Evolutionary conservation across 2,329 filamentous ascomycete species (phyloP).

Genomic region (Fusarium compactum): DNA sequence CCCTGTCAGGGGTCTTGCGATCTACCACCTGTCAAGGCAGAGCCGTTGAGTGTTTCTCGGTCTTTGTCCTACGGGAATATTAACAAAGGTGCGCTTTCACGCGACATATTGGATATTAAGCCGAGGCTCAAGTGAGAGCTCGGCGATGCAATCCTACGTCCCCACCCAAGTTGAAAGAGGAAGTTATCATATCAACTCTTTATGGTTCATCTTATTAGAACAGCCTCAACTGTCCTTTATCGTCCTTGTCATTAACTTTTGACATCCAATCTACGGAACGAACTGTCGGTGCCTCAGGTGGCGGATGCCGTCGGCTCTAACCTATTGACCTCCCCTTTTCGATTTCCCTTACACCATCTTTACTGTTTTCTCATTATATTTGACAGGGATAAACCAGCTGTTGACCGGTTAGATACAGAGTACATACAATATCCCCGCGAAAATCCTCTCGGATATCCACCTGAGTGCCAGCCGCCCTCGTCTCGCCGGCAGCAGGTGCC

Average conservation of each 20-base stretch:
- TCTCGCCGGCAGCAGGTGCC: conserved; percentile 41
- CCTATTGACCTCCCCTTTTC: conserved; percentile 21
- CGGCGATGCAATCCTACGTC: conserved; percentile 25
- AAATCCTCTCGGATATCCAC: conserved; percentile 33
- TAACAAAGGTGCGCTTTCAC: conserved; percentile 26
- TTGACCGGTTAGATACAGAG: conserved; percentile 35
- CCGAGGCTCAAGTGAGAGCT: conserved; percentile 35
- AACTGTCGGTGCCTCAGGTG: conserved; percentile 37
- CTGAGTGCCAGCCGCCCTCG: conserved; percentile 19
- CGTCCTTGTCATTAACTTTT: conserved; percentile 13
- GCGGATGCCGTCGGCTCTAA: conserved; percentile 30
- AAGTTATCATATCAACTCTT: conserved; percentile 16
- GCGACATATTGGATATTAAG: conserved; percentile 25
- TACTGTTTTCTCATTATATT: conserved; percentile 15
- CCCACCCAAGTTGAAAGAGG: conserved; percentile 9
- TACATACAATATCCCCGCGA: conserved; percentile 39
- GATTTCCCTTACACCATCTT: conserved; percentile 42
- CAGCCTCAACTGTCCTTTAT: conserved; percentile 15
- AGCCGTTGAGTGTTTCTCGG: conserved; percentile 5
- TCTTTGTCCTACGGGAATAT: conserved; percentile 14
- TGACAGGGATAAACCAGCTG: conserved; percentile 37
- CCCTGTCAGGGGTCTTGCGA: conserved; percentile 35
- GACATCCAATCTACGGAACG: conserved; percentile 21
- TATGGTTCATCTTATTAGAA: conserved; percentile 16
- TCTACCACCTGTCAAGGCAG: conserved; percentile 36